phyloP scores from a whole-genome alignment of 106 monocot genomes.

The Narthecium ossifragum region DNA sequence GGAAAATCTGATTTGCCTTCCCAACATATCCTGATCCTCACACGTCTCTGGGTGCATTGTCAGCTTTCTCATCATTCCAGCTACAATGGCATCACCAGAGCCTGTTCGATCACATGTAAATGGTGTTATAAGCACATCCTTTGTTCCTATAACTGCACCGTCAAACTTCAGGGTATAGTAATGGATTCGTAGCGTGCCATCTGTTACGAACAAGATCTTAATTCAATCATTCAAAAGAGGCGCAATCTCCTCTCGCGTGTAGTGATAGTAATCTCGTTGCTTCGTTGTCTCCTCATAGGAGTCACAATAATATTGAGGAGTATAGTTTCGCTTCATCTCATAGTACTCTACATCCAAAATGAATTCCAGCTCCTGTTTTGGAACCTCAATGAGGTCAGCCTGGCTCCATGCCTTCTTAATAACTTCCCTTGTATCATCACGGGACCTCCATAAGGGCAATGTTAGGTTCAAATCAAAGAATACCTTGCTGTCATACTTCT shows the following conservation, averaged over 20 bases:
- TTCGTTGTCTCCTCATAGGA: slow-evolving; percentile 65
- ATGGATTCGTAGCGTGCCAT: slow-evolving; percentile 81
- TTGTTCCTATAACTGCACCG: slow-evolving; percentile 81
- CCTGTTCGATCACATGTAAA: slow-evolving; percentile 89
- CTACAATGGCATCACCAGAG: slow-evolving; percentile 91
- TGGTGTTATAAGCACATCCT: slow-evolving; percentile 87
- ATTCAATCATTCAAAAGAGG: slow-evolving; percentile 74
- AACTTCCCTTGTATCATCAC: slow-evolving; percentile 45
- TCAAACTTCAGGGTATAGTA: slow-evolving; percentile 84
- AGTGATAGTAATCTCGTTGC: slow-evolving; percentile 63
- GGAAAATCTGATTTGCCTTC: slow-evolving; percentile 79
- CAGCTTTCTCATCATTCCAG: slow-evolving; percentile 78
- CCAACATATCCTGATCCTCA: slow-evolving; percentile 57
- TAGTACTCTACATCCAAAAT: slow-evolving; percentile 77
- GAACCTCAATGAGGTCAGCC: slow-evolving; percentile 69
- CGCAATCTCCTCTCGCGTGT: slow-evolving; percentile 69
- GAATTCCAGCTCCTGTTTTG: slow-evolving; percentile 76
- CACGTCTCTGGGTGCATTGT: slow-evolving; percentile 68
- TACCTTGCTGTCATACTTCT: slow-evolving; percentile 30
- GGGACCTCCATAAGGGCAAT: slow-evolving; percentile 69
- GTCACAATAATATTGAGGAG: slow-evolving; percentile 77
- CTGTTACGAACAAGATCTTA: slow-evolving; percentile 78
- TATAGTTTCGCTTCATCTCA: slow-evolving; percentile 55
- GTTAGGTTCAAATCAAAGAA: slow-evolving; percentile 88
- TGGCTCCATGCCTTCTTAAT: slow-evolving; percentile 57